Base-by-base conservation (phyloP, 1,284 basidiomycete species). In the Puccinia coronata region DNA sequence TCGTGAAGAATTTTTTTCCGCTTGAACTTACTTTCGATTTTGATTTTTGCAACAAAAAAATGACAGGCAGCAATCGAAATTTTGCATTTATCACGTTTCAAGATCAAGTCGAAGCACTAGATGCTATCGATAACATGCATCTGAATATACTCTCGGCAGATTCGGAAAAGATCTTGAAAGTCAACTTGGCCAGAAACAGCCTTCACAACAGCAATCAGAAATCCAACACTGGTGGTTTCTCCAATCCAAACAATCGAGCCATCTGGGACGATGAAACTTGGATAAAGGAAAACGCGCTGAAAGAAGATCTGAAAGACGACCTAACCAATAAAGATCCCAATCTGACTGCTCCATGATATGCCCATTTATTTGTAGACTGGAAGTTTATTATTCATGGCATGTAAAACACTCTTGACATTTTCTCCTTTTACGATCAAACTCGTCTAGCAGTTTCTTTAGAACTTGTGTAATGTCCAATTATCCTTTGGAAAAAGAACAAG, bases 81-180 rank as follows among this genome's bases (percentile, higher is more conserved):
- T 85, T 86, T 72, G 85, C 82, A 39, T 86, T 85, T 80, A 82
- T 86, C 23, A 82, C 84, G 18, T 86, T 83, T 61, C 71, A 81
- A 14, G 63, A 47, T n/a, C 34, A 79, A 31, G 61, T 82, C 2
- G 81, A 83, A 23, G 84, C 85, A 16, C 47, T 84, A 23, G 84
- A 85, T 41, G 85, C 85, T 1, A 84, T 85, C 59, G 85, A 86
- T 77, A 86, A 86, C 80, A 86, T 86, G 85, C 83, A 86, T 82
- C 69, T 83, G 25, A 86, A 86, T 70, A 72, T 83, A 51, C 63
- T 86, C 20, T 31, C 77, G 3, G 25, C 63, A 9, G 25, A 74
- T 43, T 74, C 72, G 20, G 55, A 57, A 43, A 57, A 79, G 53
- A 79, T 79, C 53, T 49, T 79, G n/a, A 79, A 79, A 59, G 77